phyloP scores from a whole-genome alignment of 1,284 basidiomycete species.

The Ustilago cynodontis region DNA sequence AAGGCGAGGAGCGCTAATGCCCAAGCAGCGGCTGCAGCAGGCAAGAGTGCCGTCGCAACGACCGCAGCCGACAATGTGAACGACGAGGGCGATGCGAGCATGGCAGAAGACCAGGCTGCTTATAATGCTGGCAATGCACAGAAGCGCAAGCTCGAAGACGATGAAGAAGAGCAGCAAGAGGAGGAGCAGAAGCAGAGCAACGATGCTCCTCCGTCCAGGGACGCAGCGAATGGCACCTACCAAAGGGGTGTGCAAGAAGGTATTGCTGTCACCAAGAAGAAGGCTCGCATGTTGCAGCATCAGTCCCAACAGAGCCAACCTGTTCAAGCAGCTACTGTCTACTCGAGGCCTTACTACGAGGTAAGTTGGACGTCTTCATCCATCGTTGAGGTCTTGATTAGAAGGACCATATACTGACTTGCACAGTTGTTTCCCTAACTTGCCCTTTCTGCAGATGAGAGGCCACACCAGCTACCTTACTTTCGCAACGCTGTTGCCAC shows the following conservation, averaged over 20 bases:
- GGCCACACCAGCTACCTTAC: conserved; percentile 69
- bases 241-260: conserved; percentile 45
- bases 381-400: not conserved
- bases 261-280: conserved; percentile 50
- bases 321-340: conserved; percentile 42
- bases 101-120: conserved; percentile 14
- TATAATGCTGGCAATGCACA: not conserved
- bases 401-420: not conserved
- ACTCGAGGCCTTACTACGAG: conserved; percentile 45
- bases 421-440: conserved; percentile 2
- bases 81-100: conserved; percentile 21
- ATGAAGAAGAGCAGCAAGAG: conserved; percentile 7
- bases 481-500: conserved; percentile 65
- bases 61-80: not conserved
- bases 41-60: not conserved
- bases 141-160: conserved; percentile 34
- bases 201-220: conserved; percentile 8
- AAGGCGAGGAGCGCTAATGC: conserved; percentile 42
- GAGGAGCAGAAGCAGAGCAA: not conserved
- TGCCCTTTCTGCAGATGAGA: conserved; percentile 52
- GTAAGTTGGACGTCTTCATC: conserved; percentile 16
- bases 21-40: not conserved
- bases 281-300: conserved; percentile 41
- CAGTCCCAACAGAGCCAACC: conserved; percentile 37
- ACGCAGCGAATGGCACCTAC: conserved; percentile 17